Evolutionary conservation across 257 asterid species (phyloP).

Genomic region (Forsythia suspensa): DNA sequence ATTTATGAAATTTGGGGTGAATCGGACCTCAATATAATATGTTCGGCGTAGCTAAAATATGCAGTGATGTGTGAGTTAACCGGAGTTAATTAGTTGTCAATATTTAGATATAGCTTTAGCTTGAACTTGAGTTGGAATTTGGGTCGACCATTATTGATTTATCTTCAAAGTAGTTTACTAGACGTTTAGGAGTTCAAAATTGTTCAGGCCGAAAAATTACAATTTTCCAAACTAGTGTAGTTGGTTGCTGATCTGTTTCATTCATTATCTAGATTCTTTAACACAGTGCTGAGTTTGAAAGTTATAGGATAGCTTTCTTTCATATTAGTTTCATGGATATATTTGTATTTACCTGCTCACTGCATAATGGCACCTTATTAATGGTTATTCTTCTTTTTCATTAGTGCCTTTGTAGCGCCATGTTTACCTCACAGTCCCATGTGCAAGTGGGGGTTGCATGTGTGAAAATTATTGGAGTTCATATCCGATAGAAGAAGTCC

Average conservation of each 20-base stretch:
- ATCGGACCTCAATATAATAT: not conserved
- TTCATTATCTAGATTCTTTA: not conserved
- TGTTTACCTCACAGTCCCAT: not conserved
- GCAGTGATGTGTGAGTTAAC: not conserved
- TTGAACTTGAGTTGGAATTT: not conserved
- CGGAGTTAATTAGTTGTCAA: not conserved
- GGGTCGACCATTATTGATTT: not conserved
- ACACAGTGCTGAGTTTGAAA: no score
- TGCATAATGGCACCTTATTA: not conserved
- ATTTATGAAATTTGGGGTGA: not conserved
- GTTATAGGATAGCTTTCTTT: not conserved
- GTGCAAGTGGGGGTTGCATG: not conserved
- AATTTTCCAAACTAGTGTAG: not conserved
- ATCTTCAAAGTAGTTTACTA: not conserved
- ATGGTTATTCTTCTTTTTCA: not conserved
- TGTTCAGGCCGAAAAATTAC: not conserved
- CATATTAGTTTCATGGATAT: not conserved
- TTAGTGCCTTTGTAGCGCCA: not conserved
- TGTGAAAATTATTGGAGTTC: not conserved
- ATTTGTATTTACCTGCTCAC: not conserved
- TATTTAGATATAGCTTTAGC: not conserved
- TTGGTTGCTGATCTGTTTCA: not conserved
- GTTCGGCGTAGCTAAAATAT: not conserved
- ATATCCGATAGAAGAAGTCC: not conserved
- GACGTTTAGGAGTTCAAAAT: not conserved